Evolutionary conservation across 108 stramenopile species (phyloP), one percentile per base, ranked within the genome.

Genomic region (Fistulifera solaris): DNA sequence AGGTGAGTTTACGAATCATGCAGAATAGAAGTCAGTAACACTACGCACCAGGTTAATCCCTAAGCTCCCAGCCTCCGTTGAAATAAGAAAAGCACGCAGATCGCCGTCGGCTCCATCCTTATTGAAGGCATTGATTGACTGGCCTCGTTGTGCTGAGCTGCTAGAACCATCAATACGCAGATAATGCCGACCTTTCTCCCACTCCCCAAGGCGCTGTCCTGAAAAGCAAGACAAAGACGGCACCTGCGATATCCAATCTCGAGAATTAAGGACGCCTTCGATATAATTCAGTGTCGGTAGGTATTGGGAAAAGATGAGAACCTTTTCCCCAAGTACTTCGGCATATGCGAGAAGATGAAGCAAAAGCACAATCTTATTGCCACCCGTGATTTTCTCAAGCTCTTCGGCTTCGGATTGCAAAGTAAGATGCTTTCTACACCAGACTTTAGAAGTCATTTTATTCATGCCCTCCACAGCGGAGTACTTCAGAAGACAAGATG

Each of bases 101-200:
- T n/a, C 53, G 2, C 53, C 27, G 28, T 31, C 53, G 31, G 14
- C 24, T 2, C 24, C 13, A 26, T 61, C 21, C 18, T 76, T 58
- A 17, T 27, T 27, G 27, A 70, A 70, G 1, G 52, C 45, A n/a
- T 23, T 11, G 43, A 88, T 61, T 2, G 75, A 60, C 12, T 77
- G 75, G 22, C 86, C 83, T 21, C 87, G 72, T 14, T 81, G 70
- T 31, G 44, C 46, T n/a, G 78, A 67, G 48, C 50, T 50, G 6
- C 73, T 80, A 14, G 43, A 43, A 18, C 87, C 87, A 65, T 88
- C 87, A 43, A 88, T 84, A 11, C 87, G 78, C 6, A 82, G 70
- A 57, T 78, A 82, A 7, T 88, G 77, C 11, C 42, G 24, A 10
- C 71, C 68, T 24, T 60, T 58, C 47, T 44, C 59, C 87, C 87